Percentiles rank a stretch among this genome's conserved stretches.
Evolutionary conservation across 441 rosid species (phyloP).

Genomic region (Pelargonium fulgidum): DNA sequence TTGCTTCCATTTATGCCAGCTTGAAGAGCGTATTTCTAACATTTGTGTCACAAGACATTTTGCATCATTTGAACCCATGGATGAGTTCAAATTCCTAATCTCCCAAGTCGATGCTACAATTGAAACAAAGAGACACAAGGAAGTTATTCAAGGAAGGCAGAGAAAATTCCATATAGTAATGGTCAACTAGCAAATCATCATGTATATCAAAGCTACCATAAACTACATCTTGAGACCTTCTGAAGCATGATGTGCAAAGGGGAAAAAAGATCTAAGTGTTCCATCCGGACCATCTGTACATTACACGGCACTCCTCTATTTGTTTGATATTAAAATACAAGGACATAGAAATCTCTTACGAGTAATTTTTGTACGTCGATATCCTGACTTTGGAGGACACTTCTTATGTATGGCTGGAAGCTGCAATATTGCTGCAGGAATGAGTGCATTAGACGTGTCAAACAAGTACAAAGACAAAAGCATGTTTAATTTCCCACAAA

Average conservation of each 20-base stretch:
- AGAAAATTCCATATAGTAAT: not conserved
- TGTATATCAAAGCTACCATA: not conserved
- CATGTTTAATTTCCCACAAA: constrained; percentile 13
- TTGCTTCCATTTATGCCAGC: constrained; percentile 82
- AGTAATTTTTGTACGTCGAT: constrained; percentile 66
- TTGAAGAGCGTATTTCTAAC: constrained; percentile 68
- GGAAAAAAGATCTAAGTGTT: not conserved
- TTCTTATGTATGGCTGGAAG: constrained; percentile 75
- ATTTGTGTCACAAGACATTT: constrained; percentile 81
- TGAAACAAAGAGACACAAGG: constrained; percentile 18
- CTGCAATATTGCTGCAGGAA: constrained; percentile 81
- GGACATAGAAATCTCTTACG: constrained; percentile 47
- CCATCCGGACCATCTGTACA: not conserved
- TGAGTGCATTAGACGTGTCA: constrained; percentile 16
- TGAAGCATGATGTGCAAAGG: constrained; percentile 8
- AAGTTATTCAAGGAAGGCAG: constrained; percentile 12
- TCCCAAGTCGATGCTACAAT: constrained; percentile 96
- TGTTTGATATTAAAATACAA: not conserved
- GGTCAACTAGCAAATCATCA: not conserved
- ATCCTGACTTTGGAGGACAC: constrained; percentile 75
- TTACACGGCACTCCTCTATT: not conserved
- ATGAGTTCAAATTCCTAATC: constrained; percentile 59
- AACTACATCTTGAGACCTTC: constrained; percentile 1
- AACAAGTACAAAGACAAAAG: constrained; percentile 21
- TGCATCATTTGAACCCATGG: constrained; percentile 53